These are phyloP conservation scores for Haematococcus sp. DNA, from an alignment of 139 green algal species.

Conservation along the genomic window DNA sequence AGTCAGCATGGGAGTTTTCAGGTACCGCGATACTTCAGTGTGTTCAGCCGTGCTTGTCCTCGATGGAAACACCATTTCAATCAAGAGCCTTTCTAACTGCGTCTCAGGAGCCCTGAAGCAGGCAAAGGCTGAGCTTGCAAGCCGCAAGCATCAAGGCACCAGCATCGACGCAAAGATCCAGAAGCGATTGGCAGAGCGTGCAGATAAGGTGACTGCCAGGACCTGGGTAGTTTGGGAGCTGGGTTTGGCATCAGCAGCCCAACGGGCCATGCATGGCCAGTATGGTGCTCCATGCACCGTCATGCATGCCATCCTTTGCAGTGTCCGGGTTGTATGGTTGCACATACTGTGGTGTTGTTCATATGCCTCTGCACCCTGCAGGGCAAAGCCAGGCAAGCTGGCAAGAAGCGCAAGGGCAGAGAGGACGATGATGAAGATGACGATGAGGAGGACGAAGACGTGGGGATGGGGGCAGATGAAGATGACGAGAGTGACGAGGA, in stretches of 20 bases:
- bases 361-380: too few species aligned
- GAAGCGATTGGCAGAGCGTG: constrained; percentile 22
- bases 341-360: too few species aligned
- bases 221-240: neutral
- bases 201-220: neutral
- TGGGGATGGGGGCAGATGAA: constrained; percentile 24
- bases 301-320: too few species aligned
- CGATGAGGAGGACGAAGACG: constrained; percentile 22
- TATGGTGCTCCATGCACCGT: too few species aligned
- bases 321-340: too few species aligned
- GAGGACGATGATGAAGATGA: constrained; percentile 32
- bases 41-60: neutral
- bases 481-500: constrained; percentile 30
- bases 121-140: constrained; percentile 37
- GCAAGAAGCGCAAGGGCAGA: constrained; percentile 13
- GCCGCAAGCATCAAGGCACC: constrained; percentile 28
- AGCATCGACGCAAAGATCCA: constrained; percentile 69
- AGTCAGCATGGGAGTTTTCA: constrained; percentile 78
- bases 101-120: constrained; percentile 59
- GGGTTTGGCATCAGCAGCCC: neutral
- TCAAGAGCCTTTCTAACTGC: neutral
- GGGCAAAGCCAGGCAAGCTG: neutral
- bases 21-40: constrained; percentile 32
- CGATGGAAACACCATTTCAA: neutral
- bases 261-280: neutral